phyloP scores from a whole-genome alignment of 2,329 filamentous ascomycete species.

The Penicillium sp. region DNA sequence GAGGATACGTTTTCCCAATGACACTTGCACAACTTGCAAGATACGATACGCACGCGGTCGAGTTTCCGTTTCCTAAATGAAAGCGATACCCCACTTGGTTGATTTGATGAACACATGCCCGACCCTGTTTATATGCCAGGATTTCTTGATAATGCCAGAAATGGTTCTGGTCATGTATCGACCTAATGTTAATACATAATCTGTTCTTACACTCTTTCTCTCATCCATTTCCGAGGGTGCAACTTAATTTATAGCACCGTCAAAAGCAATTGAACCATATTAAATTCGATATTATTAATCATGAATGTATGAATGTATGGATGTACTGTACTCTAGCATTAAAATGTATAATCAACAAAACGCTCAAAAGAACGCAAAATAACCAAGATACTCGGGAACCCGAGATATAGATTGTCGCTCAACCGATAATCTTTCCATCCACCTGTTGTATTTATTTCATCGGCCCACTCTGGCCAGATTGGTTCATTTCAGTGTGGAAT shows the following conservation, averaged over 20 bases:
- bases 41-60: background rate
- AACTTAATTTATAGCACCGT: no score
- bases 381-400: background rate
- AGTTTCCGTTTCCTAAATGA: background rate
- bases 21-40: background rate
- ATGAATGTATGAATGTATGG: background rate
- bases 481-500: slow-evolving; percentile 15
- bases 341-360: background rate
- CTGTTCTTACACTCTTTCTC: no score
- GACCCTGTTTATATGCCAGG: background rate
- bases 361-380: background rate
- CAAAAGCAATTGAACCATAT: background rate
- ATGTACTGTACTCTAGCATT: background rate
- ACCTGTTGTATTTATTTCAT: background rate
- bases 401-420: background rate
- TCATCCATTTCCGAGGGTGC: background rate
- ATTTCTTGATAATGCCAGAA: background rate
- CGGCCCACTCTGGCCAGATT: background rate
- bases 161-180: background rate
- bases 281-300: background rate
- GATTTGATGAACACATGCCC: slow-evolving; percentile 4
- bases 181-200: slow-evolving; percentile 9
- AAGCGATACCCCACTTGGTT: slow-evolving; percentile 4
- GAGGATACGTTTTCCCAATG: background rate
- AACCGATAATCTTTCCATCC: slow-evolving; percentile 14